Base-by-base conservation (phyloP, 75 land plant species). In the Isoetes taiwanensis region DNA sequence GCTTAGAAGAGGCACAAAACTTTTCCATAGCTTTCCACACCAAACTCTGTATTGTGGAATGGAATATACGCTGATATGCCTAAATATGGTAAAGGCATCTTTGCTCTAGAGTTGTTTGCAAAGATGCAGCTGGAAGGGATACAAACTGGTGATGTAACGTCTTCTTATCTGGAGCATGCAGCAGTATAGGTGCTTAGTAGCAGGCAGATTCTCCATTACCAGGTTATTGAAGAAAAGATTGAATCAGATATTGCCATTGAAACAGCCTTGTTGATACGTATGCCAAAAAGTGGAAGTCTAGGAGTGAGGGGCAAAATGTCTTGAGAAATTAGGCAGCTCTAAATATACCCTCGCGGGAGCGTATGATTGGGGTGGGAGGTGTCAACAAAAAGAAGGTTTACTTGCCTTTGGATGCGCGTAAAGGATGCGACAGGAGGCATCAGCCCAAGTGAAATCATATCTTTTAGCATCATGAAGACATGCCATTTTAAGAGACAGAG, bases 1-100 rank as follows among this genome's bases (percentile, higher is more conserved):
- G 66, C 64, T 27, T 78, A 0, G 65, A 37, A 2, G 52, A 63
- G 35, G 76, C 86, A 30, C 29, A 1, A 54, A 61, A 28, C 74
- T 78, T 34, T 82, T 82, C 56, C n/a, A n/a, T n/a, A n/a, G n/a
- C n/a, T n/a, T n/a, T n/a, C n/a, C n/a, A n/a, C n/a, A n/a, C n/a
- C n/a, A n/a, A n/a, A n/a, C n/a, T 50, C 58, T 14, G 66, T 74
- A 21, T 71, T 78, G 8, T 83, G 86, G 86, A 76, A 76, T 69
- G 77, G 82, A 24, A 67, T 83, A 57, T 64, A 78, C 58, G 75
- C 63, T 25, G 80, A 75, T n/a, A 69, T 66, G 46, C 79, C 75
- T 0, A 54, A 68, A 52, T 74, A 83, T 65, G n/a, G n/a, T n/a
- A 64, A 63, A 66, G 79, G 74, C 50, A 61, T 68, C 21, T 54